Percentiles rank a stretch among this genome's conserved stretches.
phyloP scores from a whole-genome alignment of 306 rosid species.

The Glycine tomentella region DNA sequence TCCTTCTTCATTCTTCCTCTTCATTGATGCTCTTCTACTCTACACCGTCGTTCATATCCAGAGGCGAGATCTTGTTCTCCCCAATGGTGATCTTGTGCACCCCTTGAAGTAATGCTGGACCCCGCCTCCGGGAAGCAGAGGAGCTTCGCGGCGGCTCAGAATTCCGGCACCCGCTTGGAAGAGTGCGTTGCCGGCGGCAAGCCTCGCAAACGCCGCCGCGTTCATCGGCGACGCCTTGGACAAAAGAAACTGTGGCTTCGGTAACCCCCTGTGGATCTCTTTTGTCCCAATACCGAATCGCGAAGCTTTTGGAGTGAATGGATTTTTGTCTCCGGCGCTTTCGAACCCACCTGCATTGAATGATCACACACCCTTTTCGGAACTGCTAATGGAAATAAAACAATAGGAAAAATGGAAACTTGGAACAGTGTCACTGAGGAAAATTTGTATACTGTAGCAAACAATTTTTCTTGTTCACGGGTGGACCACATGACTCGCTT shows the following conservation, averaged over 20 bases:
- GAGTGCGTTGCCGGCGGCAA: slow-evolving; percentile 62
- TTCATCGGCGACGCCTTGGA: slow-evolving; percentile 84
- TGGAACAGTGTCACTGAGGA: background rate
- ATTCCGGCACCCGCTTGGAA: slow-evolving; percentile 69
- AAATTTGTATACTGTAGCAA: background rate
- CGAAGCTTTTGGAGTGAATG: slow-evolving; percentile 81
- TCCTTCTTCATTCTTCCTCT: too few relatives aligned
- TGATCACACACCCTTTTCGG: slow-evolving; percentile 37
- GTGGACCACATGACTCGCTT: too few relatives aligned
- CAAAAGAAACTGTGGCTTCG: slow-evolving; percentile 66
- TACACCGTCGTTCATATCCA: too few relatives aligned
- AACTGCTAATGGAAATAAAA: slow-evolving; percentile 3
- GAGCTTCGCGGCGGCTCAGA: slow-evolving; percentile 80
- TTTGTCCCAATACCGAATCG: slow-evolving; percentile 86
- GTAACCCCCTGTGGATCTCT: slow-evolving; percentile 72
- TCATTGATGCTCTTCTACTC: too few relatives aligned
- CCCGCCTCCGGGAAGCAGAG: slow-evolving; percentile 77
- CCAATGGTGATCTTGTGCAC: too few relatives aligned
- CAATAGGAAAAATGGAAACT: background rate
- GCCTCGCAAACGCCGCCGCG: slow-evolving; percentile 68
- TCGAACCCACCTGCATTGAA: slow-evolving; percentile 75
- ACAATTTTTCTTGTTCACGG: too few relatives aligned
- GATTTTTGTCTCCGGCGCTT: slow-evolving; percentile 52
- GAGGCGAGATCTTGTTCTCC: too few relatives aligned
- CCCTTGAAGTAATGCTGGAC: slow-evolving; percentile 34